Conservation (phyloP, 2,329 filamentous ascomycete species). For the Monilinia laxa region DNA sequence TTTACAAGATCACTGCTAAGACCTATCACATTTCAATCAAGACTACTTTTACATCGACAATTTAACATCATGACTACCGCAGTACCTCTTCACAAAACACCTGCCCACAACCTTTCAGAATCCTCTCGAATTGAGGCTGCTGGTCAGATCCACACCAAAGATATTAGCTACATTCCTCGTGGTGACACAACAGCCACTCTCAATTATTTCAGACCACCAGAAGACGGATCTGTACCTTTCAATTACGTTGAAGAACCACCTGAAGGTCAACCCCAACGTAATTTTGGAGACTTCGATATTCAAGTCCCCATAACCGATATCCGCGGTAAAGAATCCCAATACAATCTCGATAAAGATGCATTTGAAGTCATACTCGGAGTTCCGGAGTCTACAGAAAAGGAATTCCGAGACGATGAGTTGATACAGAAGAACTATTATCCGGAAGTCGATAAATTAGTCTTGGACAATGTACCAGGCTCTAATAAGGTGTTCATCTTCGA, state of each 20-base stretch:
- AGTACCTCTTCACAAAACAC: constrained; percentile 41
- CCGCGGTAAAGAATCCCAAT: constrained; percentile 66
- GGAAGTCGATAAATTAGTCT: constrained; percentile 72
- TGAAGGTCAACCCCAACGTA: constrained; percentile 35
- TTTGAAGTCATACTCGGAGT: constrained; percentile 66
- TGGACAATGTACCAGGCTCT: constrained; percentile 64
- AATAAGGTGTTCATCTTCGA: constrained; percentile 75
- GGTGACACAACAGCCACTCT: constrained; percentile 52
- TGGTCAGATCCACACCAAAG: constrained; percentile 22
- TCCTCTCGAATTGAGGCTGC: constrained; percentile 35
- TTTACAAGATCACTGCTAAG: constrained; percentile 7
- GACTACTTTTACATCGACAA: constrained; percentile 4
- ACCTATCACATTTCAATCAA: constrained; percentile 10
- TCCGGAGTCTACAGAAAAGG: constrained; percentile 54
- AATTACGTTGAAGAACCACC: constrained; percentile 52
- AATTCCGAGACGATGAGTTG: constrained; percentile 67
- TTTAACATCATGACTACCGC: constrained; percentile 45
- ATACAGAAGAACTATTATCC: constrained; percentile 78
- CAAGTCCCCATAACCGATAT: constrained; percentile 62
- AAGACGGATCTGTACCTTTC: constrained; percentile 54
- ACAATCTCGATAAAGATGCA: constrained; percentile 69
- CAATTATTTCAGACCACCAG: constrained; percentile 55
- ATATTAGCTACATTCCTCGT: constrained; percentile 44
- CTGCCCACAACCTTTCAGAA: constrained; percentile 44
- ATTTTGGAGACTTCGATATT: constrained; percentile 37